A percentile compares a stretch with the other conserved stretches of the same genome.
Conservation (phyloP, 495 filamentous ascomycete genomes). For the Lophiostoma macrostomum region DNA sequence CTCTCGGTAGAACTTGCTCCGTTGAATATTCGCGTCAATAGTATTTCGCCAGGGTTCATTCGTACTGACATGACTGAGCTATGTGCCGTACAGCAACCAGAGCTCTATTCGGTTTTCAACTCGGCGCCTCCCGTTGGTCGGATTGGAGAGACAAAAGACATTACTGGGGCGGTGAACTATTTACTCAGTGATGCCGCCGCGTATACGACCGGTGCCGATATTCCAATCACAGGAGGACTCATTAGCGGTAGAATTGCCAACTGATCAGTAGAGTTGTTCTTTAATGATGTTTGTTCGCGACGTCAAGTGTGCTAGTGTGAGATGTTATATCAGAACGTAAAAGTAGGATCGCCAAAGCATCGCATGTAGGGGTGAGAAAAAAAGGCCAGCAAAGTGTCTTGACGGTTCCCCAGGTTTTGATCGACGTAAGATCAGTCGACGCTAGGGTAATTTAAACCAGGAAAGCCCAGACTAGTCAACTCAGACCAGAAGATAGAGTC, state of each 20-base stretch:
- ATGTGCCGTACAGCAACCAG: background rate
- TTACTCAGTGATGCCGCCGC: constrained; percentile 6
- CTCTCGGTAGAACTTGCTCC: constrained; percentile 25
- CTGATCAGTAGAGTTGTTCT: too few species aligned
- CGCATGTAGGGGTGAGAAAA: too few species aligned
- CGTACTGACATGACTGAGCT: constrained; percentile 4
- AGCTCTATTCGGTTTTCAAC: constrained; percentile 2
- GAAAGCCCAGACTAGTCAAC: background rate
- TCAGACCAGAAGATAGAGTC: background rate
- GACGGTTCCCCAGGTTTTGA: too few species aligned
- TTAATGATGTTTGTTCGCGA: too few species aligned
- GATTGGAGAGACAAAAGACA: constrained; percentile 5
- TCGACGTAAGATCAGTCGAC: too few species aligned
- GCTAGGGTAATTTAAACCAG: too few species aligned
- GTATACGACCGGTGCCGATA: constrained; percentile 9
- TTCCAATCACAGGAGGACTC: constrained; percentile 10
- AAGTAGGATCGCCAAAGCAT: too few species aligned
- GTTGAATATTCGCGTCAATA: constrained; percentile 27
- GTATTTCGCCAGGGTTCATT: constrained; percentile 26
- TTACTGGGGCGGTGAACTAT: constrained; percentile 7
- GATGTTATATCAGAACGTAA: too few species aligned
- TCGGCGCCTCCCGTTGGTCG: background rate
- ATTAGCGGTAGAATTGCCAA: too few species aligned
- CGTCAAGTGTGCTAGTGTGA: too few species aligned
- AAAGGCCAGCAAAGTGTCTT: too few species aligned